These are phyloP conservation scores for Leccinum olivaceopallidum DNA, from an alignment of 768 basidiomycete genomes.

Conservation along the genomic window DNA sequence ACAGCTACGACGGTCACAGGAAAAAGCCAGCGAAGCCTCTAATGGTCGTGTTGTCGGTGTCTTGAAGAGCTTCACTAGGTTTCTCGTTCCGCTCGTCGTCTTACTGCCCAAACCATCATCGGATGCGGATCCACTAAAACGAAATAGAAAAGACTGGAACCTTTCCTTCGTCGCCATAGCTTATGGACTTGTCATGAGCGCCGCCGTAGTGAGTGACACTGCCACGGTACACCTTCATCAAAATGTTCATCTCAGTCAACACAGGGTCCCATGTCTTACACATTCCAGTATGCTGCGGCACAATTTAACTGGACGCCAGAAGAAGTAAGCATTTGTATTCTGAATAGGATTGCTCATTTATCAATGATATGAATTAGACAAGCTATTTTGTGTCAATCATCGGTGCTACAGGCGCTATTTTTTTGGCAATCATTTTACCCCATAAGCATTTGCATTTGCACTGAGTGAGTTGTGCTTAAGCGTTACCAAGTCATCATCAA, in stretches of 20 bases:
- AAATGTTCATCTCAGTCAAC: neutral
- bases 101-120: conserved; percentile 48
- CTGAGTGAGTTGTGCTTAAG: neutral
- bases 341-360: neutral
- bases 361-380: conserved; percentile 40
- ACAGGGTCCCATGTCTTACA: conserved; percentile 58
- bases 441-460: conserved; percentile 40
- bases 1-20: conserved; percentile 14
- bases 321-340: conserved; percentile 41
- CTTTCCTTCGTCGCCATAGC: conserved; percentile 55
- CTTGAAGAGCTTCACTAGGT: conserved; percentile 51
- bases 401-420: conserved; percentile 53
- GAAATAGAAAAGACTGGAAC: conserved; percentile 59
- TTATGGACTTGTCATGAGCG: conserved; percentile 46
- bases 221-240: neutral
- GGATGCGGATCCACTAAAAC: conserved; percentile 41
- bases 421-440: conserved; percentile 59
- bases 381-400: conserved; percentile 68
- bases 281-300: conserved; percentile 64
- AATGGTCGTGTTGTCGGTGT: conserved; percentile 4
- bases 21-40: conserved; percentile 10
- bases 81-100: conserved; percentile 71
- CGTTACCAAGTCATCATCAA: conserved; percentile 52
- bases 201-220: conserved; percentile 45
- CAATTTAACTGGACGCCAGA: conserved; percentile 70